Percentiles rank a stretch among this genome's conserved stretches.
Conservation (phyloP, 176 grass and related monocot genomes). For the Panicum miliaceum region DNA sequence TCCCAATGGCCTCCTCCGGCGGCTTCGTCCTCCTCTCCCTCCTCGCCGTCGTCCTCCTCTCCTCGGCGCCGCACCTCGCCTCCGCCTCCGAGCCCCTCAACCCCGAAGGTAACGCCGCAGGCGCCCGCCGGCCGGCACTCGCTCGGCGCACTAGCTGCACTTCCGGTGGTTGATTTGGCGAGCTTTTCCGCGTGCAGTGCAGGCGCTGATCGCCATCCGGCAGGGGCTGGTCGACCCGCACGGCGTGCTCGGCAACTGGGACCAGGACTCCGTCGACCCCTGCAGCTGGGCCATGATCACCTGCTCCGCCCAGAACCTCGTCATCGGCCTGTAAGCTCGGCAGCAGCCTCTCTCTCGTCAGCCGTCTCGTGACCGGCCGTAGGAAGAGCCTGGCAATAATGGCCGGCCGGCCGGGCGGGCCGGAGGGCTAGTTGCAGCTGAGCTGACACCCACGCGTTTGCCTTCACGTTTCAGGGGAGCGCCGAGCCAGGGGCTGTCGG, state of each 20-base stretch:
- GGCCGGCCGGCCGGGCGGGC: neutral
- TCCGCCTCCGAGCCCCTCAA: constrained; percentile 72
- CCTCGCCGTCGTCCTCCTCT: constrained; percentile 42
- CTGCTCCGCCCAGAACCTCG: constrained; percentile 89
- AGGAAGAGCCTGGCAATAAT: neutral
- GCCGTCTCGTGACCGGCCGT: neutral
- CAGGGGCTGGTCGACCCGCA: constrained; percentile 76
- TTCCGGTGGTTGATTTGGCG: neutral
- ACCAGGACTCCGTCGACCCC: constrained; percentile 93
- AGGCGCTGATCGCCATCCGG: constrained; percentile 84
- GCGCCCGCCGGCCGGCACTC: too few relatives aligned
- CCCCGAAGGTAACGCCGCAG: constrained; percentile 60
- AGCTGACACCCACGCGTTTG: neutral
- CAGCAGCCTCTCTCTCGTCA: neutral
- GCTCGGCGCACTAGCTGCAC: too few relatives aligned
- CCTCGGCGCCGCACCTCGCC: constrained; percentile 26
- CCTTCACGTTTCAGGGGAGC: constrained; percentile 61
- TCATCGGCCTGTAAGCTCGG: constrained; percentile 80
- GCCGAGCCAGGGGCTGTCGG: constrained; percentile 87
- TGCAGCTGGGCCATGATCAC: constrained; percentile 99
- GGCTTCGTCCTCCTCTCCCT: neutral
- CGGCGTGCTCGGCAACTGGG: constrained; percentile 90
- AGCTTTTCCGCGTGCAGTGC: constrained; percentile 52
- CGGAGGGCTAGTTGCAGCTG: neutral
- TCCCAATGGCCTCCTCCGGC: constrained; percentile 29